A percentile compares a stretch with the other conserved stretches of the same genome.
Conservation (phyloP, 2,329 filamentous ascomycete genomes). For the Penicillium verrucosum region DNA sequence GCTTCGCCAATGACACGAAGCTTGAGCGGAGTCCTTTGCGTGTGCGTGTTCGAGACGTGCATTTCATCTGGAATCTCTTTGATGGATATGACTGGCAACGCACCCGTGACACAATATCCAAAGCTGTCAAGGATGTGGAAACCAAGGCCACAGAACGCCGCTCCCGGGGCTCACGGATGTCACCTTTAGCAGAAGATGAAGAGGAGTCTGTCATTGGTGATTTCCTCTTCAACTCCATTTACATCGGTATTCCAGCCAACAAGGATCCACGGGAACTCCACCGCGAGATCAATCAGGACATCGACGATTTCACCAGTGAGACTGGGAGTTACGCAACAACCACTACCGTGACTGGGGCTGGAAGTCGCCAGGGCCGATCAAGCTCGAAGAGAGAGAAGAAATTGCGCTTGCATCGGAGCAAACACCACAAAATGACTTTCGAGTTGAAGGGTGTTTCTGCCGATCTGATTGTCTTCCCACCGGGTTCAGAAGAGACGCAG, state of each 20-base stretch:
- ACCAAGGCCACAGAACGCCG: conserved; percentile 73
- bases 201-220: conserved; percentile 87
- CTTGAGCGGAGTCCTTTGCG: conserved; percentile 68
- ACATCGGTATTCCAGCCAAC: conserved; percentile 86
- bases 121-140: conserved; percentile 86
- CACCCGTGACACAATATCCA: conserved; percentile 80
- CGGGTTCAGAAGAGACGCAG: conserved; percentile 73
- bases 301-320: conserved; percentile 82
- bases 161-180: conserved; percentile 55
- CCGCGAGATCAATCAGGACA: conserved; percentile 78
- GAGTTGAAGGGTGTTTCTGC: conserved; percentile 81
- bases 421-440: conserved; percentile 91
- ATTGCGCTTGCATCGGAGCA: conserved; percentile 77
- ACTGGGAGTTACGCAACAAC: conserved; percentile 85
- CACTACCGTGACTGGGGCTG: conserved; percentile 49
- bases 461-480: conserved; percentile 77
- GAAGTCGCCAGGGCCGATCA: conserved; percentile 35
- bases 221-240: conserved; percentile 97
- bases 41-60: conserved; percentile 77
- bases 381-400: conserved; percentile 50
- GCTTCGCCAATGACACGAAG: conserved; percentile 60
- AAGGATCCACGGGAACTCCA: conserved; percentile 79
- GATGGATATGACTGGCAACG: conserved; percentile 96
- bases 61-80: conserved; percentile 96
- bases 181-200: conserved; percentile 58